phyloP scores from a whole-genome alignment of 257 asterid genomes.

The Jaltomata sinuosa region DNA sequence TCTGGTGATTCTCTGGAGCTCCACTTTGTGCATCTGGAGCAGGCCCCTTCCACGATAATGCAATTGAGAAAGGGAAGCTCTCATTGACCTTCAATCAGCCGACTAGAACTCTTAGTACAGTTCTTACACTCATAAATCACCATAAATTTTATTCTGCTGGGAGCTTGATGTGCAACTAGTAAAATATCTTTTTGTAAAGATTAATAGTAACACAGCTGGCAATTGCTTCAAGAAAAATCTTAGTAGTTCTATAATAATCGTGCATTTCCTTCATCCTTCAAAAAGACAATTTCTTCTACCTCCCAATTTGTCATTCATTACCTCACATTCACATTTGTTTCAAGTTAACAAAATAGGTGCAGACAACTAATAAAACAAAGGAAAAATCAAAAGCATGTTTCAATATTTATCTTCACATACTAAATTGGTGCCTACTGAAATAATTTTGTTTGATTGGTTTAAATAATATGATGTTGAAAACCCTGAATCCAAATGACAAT shows the following conservation, averaged over 20 bases:
- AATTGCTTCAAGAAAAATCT: not conserved
- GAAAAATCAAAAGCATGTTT: not conserved
- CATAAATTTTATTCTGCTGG: not conserved
- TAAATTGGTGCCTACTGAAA: not conserved
- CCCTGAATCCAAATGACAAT: not conserved
- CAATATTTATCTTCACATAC: not conserved
- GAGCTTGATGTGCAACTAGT: not conserved
- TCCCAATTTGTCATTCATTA: not conserved
- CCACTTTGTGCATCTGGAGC: conserved; percentile 59
- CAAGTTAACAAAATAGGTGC: not conserved
- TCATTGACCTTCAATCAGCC: conserved; percentile 55
- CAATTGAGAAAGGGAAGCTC: conserved; percentile 64
- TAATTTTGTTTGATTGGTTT: not conserved
- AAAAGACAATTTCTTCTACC: not conserved
- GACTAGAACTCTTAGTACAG: not conserved
- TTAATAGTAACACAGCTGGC: not conserved
- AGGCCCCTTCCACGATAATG: conserved; percentile 71
- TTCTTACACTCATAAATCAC: not conserved
- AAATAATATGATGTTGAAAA: not conserved
- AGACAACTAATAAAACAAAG: not conserved
- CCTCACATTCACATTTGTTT: not conserved
- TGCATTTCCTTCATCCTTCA: not conserved
- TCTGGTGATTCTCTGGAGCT: conserved; percentile 53
- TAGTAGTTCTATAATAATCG: not conserved
- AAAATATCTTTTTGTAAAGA: not conserved